Evolutionary conservation across 2,329 filamentous ascomycete genomes (phyloP).

Genomic region (Cercospora beticola): DNA sequence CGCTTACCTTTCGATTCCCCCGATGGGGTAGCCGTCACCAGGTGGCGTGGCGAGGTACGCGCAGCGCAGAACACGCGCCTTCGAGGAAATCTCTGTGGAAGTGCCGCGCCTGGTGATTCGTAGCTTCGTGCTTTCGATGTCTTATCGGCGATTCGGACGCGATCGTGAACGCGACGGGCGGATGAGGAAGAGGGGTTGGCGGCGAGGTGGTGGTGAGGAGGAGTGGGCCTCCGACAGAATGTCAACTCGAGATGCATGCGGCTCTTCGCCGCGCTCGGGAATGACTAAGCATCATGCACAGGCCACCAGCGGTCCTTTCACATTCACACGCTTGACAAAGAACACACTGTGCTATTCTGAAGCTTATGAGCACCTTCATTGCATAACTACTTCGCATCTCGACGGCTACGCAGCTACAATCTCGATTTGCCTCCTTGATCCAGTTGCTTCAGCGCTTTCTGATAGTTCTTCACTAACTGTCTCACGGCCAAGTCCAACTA

Average conservation of each 20-base stretch:
- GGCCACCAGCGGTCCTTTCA: neutral
- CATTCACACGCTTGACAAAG: neutral
- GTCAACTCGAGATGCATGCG: constrained; percentile 6
- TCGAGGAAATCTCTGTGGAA: neutral
- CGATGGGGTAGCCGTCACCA: constrained; percentile 12
- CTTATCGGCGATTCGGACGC: neutral
- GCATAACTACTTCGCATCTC: neutral
- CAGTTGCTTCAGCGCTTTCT: constrained; percentile 56
- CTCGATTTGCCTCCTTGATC: constrained; percentile 46
- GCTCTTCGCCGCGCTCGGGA: constrained; percentile 3
- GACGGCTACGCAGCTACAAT: constrained; percentile 34
- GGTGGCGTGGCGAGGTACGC: constrained; percentile 24
- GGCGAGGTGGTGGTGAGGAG: neutral
- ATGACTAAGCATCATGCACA: neutral
- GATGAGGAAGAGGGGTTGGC: neutral
- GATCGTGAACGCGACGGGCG: neutral
- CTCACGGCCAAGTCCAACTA: constrained; percentile 62
- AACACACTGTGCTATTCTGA: neutral
- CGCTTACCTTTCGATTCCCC: constrained; percentile 3
- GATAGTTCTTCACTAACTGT: constrained; percentile 68
- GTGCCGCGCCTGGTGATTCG: neutral
- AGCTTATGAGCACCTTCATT: neutral
- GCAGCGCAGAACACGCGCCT: constrained; percentile 25
- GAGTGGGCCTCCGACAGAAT: neutral
- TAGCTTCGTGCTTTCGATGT: neutral